A percentile compares a stretch with the other conserved stretches of the same genome.
Conservation (phyloP, 2,329 filamentous ascomycete species). For the Aureobasidium sp. region DNA sequence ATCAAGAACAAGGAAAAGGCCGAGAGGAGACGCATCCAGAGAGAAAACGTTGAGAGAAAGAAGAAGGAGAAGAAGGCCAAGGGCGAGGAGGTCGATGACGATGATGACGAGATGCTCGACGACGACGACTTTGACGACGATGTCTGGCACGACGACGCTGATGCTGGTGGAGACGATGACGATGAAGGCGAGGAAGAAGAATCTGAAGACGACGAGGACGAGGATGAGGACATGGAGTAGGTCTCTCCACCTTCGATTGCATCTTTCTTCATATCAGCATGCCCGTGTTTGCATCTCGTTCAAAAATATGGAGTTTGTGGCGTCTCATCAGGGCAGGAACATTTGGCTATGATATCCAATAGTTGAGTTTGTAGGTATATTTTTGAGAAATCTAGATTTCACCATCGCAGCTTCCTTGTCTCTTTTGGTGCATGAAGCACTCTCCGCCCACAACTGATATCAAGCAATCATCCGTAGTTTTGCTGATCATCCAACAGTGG, state of each 20-base stretch:
- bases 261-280: slow-evolving; percentile 2
- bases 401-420: background rate
- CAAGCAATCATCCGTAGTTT: background rate
- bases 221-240: slow-evolving; percentile 17
- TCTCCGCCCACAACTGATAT: no score
- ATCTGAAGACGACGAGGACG: slow-evolving; percentile 17
- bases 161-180: slow-evolving; percentile 42
- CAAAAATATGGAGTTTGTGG: slow-evolving; percentile 9
- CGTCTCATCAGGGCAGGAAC: background rate
- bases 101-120: slow-evolving; percentile 30
- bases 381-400: background rate
- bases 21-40: slow-evolving; percentile 71
- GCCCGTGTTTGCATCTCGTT: slow-evolving; percentile 5
- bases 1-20: slow-evolving; percentile 73
- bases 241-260: background rate
- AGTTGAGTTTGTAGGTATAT: slow-evolving; percentile 1
- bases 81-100: slow-evolving; percentile 34
- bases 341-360: slow-evolving; percentile 5
- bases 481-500: background rate
- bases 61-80: slow-evolving; percentile 52
- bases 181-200: slow-evolving; percentile 26
- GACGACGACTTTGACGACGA: slow-evolving; percentile 45
- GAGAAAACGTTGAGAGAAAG: slow-evolving; percentile 85
- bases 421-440: background rate
- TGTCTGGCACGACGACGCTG: slow-evolving; percentile 46